Percentiles rank a stretch among this genome's conserved stretches.
phyloP scores from a whole-genome alignment of 2,329 filamentous ascomycete species.

The Macroventuria anomochaeta region DNA sequence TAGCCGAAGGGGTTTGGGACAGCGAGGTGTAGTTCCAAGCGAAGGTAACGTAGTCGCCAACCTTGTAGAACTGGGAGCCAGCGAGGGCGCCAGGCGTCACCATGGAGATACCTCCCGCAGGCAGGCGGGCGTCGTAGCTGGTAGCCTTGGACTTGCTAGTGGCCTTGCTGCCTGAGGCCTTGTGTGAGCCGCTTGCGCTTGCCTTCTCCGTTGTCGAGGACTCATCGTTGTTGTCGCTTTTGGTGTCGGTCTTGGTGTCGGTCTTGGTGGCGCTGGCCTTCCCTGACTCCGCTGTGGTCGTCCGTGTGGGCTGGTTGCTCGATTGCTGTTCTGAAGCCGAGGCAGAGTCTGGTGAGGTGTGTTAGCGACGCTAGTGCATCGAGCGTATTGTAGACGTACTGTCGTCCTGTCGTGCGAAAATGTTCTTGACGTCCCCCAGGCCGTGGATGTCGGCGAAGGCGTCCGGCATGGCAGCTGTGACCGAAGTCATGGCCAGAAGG shows the following conservation, averaged over 20 bases:
- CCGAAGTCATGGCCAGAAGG: constrained; percentile 47
- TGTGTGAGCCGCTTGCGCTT: constrained; percentile 26
- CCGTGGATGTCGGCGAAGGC: constrained; percentile 42
- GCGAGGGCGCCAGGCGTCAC: constrained; percentile 61
- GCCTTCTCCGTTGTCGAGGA: constrained; percentile 24
- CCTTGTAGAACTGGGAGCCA: constrained; percentile 67
- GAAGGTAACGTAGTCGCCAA: constrained; percentile 68
- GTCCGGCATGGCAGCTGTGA: constrained; percentile 43
- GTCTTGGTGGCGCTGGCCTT: constrained; percentile 19
- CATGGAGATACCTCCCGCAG: constrained; percentile 67
- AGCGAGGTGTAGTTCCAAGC: constrained; percentile 74
- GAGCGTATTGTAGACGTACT: constrained; percentile 19
- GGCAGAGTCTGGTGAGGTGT: constrained; percentile 8
- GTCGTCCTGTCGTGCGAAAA: constrained; percentile 43
- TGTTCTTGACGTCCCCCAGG: constrained; percentile 34
- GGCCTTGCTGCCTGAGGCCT: constrained; percentile 24
- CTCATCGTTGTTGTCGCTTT: constrained; percentile 25
- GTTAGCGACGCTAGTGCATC: constrained; percentile 6
- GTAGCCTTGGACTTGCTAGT: constrained; percentile 34
- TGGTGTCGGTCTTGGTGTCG: constrained; percentile 20
- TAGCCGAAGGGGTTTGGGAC: constrained; percentile 61
- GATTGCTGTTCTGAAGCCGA: constrained; percentile 25
- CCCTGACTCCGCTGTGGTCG: neutral
- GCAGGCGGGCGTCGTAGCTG: constrained; percentile 59
- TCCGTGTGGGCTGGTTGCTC: constrained; percentile 20